A percentile compares a stretch with the other conserved stretches of the same genome.
Evolutionary conservation across 257 asterid species (phyloP).

Genomic region (Avicennia marina): DNA sequence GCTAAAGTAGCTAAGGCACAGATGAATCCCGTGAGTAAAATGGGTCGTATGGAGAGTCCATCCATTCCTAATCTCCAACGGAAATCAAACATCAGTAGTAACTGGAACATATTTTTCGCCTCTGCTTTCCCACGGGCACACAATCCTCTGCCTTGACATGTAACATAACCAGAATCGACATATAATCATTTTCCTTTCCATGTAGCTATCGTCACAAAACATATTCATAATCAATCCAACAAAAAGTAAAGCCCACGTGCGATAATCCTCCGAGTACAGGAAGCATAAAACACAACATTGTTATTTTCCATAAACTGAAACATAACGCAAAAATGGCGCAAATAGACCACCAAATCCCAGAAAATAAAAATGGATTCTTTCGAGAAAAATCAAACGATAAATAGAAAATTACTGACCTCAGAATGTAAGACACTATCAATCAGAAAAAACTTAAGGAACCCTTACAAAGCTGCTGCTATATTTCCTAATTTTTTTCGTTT

Average conservation of each 20-base stretch:
- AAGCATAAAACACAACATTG: background rate
- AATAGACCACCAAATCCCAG: background rate
- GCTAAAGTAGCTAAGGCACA: no score
- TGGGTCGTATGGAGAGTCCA: no score
- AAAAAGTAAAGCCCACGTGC: constrained; percentile 8
- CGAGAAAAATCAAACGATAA: background rate
- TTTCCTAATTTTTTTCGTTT: background rate
- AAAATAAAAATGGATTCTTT: background rate
- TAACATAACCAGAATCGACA: background rate
- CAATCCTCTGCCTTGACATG: background rate
- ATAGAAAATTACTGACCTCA: constrained; percentile 18
- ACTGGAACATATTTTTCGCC: background rate
- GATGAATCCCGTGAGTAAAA: no score
- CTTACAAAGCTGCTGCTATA: background rate
- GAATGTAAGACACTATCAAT: constrained; percentile 21
- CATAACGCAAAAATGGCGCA: background rate
- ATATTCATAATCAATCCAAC: constrained; percentile 3
- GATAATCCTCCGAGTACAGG: constrained; percentile 2
- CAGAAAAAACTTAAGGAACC: constrained; percentile 9
- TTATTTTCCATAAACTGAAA: background rate
- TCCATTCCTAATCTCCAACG: no score
- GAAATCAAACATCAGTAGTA: no score
- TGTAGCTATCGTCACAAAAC: background rate
- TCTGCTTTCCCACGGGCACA: constrained; percentile 8
- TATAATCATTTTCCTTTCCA: background rate